Base-by-base conservation (phyloP, 495 filamentous ascomycete species). In the Staphylotrichum tortipilum region DNA sequence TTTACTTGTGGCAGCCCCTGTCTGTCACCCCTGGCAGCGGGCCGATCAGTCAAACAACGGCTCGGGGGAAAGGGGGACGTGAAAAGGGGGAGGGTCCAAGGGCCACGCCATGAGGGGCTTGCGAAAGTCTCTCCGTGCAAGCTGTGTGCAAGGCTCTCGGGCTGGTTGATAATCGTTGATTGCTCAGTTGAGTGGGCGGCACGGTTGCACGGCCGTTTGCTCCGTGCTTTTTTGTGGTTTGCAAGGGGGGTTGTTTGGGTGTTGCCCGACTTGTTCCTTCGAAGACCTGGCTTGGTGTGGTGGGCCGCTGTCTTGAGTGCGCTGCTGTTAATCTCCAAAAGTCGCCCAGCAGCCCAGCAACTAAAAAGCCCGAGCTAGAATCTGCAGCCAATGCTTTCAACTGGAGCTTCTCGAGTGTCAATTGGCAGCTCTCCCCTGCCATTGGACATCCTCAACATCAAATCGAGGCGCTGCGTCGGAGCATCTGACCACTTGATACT, bases 321-420 rank as follows among this genome's bases (percentile, higher is more conserved):
- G 34, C 12, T 34, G 10, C 10, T 63, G 57, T 63, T 60, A 63
- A 60, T 49, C 28, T 49, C 34, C n/a, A n/a, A n/a, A n/a, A n/a
- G n/a, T n/a, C n/a, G n/a, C n/a, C n/a, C n/a, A n/a, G n/a, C n/a
- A n/a, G n/a, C n/a, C n/a, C n/a, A n/a, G n/a, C n/a, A n/a, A n/a
- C n/a, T n/a, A n/a, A n/a, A n/a, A n/a, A n/a, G 17, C 42, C 46
- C 15, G 31, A 47, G 23, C 33, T 42, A n/a, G 40, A 23, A 31
- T 24, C 23, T 15, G 23, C 28, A 38, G 49, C 45, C 52, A 58
- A 60, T 58, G 42, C 43, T 56, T 34, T 45, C 17, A 2, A 15
- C 17, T 31, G 21, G 23, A 35, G 29, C 29, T 15, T 36, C 15
- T 48, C 46, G 18, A 7, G 12, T 0, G 19, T 45, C 19, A 35